Evolutionary conservation across 2,329 filamentous ascomycete species (phyloP).

Genomic region (Clonostachys solani): DNA sequence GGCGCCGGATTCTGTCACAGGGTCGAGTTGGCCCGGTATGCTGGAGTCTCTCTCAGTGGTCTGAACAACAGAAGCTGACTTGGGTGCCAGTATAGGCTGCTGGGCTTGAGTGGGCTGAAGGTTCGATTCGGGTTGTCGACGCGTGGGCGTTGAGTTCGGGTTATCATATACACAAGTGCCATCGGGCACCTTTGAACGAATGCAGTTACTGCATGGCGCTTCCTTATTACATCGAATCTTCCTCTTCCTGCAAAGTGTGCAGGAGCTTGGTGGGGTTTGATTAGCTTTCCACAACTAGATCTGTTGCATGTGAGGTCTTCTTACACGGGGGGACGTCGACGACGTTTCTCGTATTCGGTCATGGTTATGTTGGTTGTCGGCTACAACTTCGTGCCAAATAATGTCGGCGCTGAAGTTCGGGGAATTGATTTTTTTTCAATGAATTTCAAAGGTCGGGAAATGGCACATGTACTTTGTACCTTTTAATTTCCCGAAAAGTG

Average conservation of each 20-base stretch:
- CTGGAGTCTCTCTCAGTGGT: too few relatives aligned
- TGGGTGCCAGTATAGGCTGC: slow-evolving; percentile 9
- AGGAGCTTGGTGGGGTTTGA: background rate
- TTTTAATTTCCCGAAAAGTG: too few relatives aligned
- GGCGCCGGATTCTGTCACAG: too few relatives aligned
- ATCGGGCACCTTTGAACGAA: slow-evolving; percentile 46
- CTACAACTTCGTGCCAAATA: too few relatives aligned
- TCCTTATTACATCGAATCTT: slow-evolving; percentile 60
- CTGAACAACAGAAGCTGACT: too few relatives aligned
- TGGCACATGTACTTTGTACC: too few relatives aligned
- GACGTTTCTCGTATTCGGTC: slow-evolving; percentile 1
- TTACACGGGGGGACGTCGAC: slow-evolving; percentile 2
- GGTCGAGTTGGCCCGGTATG: too few relatives aligned
- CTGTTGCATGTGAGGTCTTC: background rate
- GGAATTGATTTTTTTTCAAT: too few relatives aligned
- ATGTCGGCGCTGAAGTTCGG: too few relatives aligned
- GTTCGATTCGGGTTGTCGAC: too few relatives aligned
- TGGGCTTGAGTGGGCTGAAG: slow-evolving; percentile 11
- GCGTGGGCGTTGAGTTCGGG: slow-evolving; percentile 1
- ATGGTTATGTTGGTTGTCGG: background rate
- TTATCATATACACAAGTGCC: slow-evolving; percentile 41
- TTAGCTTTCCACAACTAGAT: slow-evolving; percentile 8
- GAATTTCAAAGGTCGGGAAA: too few relatives aligned
- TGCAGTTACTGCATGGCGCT: slow-evolving; percentile 54
- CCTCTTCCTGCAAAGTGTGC: slow-evolving; percentile 46